Base-by-base conservation (phyloP, 345 rosid genomes). In the Eucalyptus globulus region DNA sequence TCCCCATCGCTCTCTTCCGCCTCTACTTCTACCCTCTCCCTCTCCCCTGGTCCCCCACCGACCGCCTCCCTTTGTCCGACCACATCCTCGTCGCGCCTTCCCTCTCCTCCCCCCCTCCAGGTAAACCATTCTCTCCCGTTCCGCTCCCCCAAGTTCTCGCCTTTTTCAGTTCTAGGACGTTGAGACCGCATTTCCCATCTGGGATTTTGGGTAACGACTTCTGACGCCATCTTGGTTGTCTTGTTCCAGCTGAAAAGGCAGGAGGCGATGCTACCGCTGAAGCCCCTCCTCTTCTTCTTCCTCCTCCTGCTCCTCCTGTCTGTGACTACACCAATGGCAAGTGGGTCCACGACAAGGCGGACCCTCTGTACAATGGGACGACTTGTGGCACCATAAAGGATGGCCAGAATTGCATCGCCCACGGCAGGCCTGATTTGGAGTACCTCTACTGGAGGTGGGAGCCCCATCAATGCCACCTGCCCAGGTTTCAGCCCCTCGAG, bases 361-460 rank as follows among this genome's bases (percentile, higher is more conserved):
- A 95, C 69, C 99, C 99, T 88, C 86, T 95, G 85, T 97, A 98
- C 93, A 95, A 95, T 86, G 95, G 95, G 76, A 94, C 97, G 14
- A 93, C 94, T 87, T 98, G 99, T 50, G 95, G 95, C 62, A 95
- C 96, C 49, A 98, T 98, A 90, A 96, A 97, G 90, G 94, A 94
- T 29, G 97, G 98, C 81, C 99, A 97, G 90, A 96, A 95, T 72
- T 98, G 99, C 90, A 93, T 94, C 88, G 51, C 93, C 81, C 98
- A 97, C 88, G 99, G 99, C 5, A 96, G 99, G 92, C 97, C 98
- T 3, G 98, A 98, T 69, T 53, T 90, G 65, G 97, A 92, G 90
- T 98, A 94, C 92, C 99, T 98, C 81, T 94, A 92, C 47, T 97
- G 98, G 99, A 96, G 95, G 93, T 98, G 99, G 99, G 93, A 93